Conservation (phyloP, 345 rosid genomes). For the Theobroma cacao region DNA sequence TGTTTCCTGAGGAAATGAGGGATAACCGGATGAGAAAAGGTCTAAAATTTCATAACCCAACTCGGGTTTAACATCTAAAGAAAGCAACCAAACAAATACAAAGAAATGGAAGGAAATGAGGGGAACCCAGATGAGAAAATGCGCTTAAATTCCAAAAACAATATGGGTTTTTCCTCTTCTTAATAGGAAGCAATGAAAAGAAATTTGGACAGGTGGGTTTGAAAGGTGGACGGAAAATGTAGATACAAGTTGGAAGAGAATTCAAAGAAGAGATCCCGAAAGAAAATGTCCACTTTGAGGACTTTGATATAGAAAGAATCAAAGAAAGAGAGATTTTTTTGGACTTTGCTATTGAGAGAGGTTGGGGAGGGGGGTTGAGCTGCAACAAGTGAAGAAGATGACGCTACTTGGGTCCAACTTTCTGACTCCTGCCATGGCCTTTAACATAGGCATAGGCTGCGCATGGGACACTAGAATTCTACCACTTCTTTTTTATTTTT, state of each 20-base stretch:
- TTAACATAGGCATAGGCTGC: background rate
- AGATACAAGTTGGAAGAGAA: conserved; percentile 7
- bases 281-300: conserved; percentile 11
- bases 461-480: conserved; percentile 3
- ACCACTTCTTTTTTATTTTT: background rate
- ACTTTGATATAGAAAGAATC: conserved; percentile 1
- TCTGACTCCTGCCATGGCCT: background rate
- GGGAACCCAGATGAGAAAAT: background rate
- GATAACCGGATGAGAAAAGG: background rate
- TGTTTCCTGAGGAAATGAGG: background rate
- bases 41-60: background rate
- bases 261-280: conserved; percentile 7
- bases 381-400: conserved; percentile 23
- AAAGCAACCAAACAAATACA: background rate
- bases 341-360: conserved; percentile 1
- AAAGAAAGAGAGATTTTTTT: background rate
- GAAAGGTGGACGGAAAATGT: conserved; percentile 1
- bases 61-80: background rate
- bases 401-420: conserved; percentile 22
- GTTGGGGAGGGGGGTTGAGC: background rate
- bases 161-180: background rate
- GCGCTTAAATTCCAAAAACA: background rate
- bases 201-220: background rate
- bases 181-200: background rate
- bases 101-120: background rate